Evolutionary conservation across 202 grass and related monocot species (phyloP).

Genomic region (Sporobolus alterniflorus): DNA sequence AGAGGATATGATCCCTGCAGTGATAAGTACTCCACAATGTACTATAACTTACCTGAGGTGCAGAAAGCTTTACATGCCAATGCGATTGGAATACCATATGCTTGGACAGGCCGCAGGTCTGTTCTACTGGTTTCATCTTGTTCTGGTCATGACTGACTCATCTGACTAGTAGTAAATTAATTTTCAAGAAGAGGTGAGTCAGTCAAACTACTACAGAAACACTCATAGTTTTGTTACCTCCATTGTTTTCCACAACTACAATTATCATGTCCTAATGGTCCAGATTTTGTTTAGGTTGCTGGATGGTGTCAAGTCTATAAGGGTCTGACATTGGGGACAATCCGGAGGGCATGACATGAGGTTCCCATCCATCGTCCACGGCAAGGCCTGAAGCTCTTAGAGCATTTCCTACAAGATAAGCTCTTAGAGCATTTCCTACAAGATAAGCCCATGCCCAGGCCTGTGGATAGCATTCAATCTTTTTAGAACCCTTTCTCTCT

Average conservation of each 20-base stretch:
- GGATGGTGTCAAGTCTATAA: constrained; percentile 95
- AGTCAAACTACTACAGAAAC: neutral
- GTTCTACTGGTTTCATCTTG: constrained; percentile 33
- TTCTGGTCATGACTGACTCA: constrained; percentile 8
- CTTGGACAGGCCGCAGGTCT: constrained; percentile 66
- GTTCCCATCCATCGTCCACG: constrained; percentile 83
- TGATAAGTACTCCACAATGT: constrained; percentile 52
- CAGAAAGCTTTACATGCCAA: constrained; percentile 85
- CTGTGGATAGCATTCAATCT: constrained; percentile 36
- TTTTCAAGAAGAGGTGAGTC: constrained; percentile 56
- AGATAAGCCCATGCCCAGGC: constrained; percentile 59
- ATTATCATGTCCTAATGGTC: neutral
- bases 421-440: constrained; percentile 85
- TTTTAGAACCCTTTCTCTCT: constrained; percentile 25
- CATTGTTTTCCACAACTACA: neutral
- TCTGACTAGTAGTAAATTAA: neutral
- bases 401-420: constrained; percentile 77
- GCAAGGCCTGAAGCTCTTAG: constrained; percentile 74
- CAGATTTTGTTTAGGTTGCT: constrained; percentile 59
- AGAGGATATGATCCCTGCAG: constrained; percentile 86
- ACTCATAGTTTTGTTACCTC: neutral
- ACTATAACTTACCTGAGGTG: constrained; percentile 77
- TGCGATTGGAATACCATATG: constrained; percentile 66
- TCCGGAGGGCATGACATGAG: constrained; percentile 80
- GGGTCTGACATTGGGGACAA: constrained; percentile 78